Evolutionary conservation across 768 basidiomycete genomes (phyloP).

Genomic region (Goffeauzyma gilvescens): DNA sequence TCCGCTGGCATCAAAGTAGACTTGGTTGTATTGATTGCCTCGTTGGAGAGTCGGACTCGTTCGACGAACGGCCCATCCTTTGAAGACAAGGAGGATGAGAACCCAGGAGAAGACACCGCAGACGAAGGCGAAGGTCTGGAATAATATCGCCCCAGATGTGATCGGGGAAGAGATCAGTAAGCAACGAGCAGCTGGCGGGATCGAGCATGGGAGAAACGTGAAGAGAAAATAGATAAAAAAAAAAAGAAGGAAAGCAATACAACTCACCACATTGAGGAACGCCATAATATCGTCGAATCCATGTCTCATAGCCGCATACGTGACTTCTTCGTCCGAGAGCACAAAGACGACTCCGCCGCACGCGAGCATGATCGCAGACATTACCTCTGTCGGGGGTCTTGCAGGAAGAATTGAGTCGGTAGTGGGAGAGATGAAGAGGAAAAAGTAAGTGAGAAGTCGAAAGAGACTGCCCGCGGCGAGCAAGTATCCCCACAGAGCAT

Average conservation of each 20-base stretch:
- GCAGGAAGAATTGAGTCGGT: constrained; percentile 60
- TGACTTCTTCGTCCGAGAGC: constrained; percentile 72
- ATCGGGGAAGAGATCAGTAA: neutral
- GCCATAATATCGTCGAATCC: constrained; percentile 50
- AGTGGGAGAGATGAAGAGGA: constrained; percentile 74
- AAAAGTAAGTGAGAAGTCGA: constrained; percentile 78
- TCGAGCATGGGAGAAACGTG: neutral
- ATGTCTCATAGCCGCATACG: constrained; percentile 73
- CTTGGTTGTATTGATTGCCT: too few relatives aligned
- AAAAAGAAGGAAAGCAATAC: too few relatives aligned
- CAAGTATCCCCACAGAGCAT: constrained; percentile 74
- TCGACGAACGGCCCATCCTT: constrained; percentile 42
- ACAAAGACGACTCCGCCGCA: constrained; percentile 80
- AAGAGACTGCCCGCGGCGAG: constrained; percentile 59
- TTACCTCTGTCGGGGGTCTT: constrained; percentile 77
- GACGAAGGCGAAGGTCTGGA: constrained; percentile 65
- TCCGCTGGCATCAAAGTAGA: too few relatives aligned
- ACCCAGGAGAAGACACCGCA: constrained; percentile 76
- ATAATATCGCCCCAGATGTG: too few relatives aligned
- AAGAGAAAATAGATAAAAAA: too few relatives aligned
- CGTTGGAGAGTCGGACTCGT: too few relatives aligned
- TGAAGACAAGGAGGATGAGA: constrained; percentile 52
- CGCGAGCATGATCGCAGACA: constrained; percentile 69
- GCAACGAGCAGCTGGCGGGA: constrained; percentile 3
- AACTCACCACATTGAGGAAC: constrained; percentile 28